Percentiles rank a stretch among this genome's conserved stretches.
Conservation (phyloP, 192 early-diverging fungal genomes). For the Helicostylum pulchrum region DNA sequence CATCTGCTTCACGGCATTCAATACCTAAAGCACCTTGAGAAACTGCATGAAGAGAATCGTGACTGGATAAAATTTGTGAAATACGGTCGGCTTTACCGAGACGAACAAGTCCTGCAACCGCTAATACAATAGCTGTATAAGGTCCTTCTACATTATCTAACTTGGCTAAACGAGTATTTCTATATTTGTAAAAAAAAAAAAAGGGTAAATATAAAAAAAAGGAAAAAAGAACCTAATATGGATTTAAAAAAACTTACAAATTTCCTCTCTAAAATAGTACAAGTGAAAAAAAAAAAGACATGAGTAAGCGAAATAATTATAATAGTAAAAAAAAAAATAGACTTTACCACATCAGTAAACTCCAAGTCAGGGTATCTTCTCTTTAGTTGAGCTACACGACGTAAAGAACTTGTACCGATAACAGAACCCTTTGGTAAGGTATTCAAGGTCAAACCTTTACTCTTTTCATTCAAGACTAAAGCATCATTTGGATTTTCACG, state of each 20-base stretch:
- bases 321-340: constrained; percentile 15
- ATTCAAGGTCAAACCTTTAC: constrained; percentile 41
- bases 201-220: neutral
- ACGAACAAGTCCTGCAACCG: constrained; percentile 81
- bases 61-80: constrained; percentile 58
- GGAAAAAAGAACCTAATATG: neutral
- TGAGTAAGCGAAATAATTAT: neutral
- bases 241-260: constrained; percentile 32
- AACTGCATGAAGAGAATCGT: constrained; percentile 78
- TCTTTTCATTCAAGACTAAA: constrained; percentile 51
- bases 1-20: constrained; percentile 74
- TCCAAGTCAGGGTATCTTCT: constrained; percentile 69
- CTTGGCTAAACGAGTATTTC: constrained; percentile 88
- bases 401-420: constrained; percentile 86
- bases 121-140: constrained; percentile 79
- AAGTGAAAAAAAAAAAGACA: neutral
- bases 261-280: constrained; percentile 29
- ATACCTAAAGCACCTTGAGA: constrained; percentile 90
- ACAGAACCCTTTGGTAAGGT: constrained; percentile 71
- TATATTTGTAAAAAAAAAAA: constrained; percentile 50
- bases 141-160: constrained; percentile 70
- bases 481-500: constrained; percentile 92
- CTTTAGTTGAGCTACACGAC: constrained; percentile 84
- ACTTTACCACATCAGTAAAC: constrained; percentile 75
- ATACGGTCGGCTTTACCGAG: constrained; percentile 68